phyloP scores from a whole-genome alignment of 31 red algal species.

The Odonthalia washingtoniensis region DNA sequence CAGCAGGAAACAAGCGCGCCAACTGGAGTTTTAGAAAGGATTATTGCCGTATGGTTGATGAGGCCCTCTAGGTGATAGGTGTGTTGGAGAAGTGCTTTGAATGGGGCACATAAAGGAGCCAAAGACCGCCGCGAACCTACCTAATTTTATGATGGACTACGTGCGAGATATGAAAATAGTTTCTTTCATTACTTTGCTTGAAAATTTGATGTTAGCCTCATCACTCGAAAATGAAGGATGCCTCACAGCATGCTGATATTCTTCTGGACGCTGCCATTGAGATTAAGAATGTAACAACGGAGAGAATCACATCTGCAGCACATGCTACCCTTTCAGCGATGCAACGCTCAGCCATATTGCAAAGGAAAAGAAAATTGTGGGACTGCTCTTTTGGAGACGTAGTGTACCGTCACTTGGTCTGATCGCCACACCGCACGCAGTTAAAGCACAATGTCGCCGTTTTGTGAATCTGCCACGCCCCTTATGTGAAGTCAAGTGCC shows the following conservation, averaged over 20 bases:
- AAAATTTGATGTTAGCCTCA: background rate
- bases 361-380: background rate
- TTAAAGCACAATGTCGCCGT: background rate
- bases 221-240: background rate
- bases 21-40: background rate
- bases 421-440: background rate
- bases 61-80: background rate
- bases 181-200: background rate
- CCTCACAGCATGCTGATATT: too few relatives aligned
- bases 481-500: too few relatives aligned
- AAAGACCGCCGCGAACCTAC: background rate
- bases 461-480: background rate
- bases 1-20: background rate
- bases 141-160: constrained; percentile 1
- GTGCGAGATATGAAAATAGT: background rate
- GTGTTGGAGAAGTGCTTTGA: background rate
- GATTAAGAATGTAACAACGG: too few relatives aligned
- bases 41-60: background rate
- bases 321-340: too few relatives aligned
- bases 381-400: background rate
- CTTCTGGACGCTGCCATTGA: too few relatives aligned
- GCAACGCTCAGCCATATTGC: background rate
- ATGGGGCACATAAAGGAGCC: background rate
- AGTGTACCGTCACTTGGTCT: background rate
- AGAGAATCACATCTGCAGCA: too few relatives aligned